phyloP scores from a whole-genome alignment of 257 asterid species.

The Fraxinus cuspidata region DNA sequence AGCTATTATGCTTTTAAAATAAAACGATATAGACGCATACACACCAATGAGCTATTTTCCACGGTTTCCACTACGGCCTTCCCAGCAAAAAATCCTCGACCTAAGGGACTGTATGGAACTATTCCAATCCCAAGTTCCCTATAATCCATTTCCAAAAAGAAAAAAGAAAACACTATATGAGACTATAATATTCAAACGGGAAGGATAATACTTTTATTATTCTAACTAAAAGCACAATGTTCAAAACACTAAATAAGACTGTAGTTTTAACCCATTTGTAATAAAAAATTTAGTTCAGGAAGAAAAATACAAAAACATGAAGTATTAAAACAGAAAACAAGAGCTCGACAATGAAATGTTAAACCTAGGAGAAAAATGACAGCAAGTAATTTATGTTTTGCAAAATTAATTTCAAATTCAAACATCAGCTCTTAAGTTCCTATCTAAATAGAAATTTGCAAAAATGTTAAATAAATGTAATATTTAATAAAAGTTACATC shows the following conservation, averaged over 20 bases:
- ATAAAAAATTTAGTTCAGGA: conserved; percentile 1
- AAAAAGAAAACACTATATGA: background rate
- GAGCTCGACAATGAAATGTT: background rate
- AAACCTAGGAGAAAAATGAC: background rate
- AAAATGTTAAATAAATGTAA: background rate
- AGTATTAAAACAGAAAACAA: background rate
- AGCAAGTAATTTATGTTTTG: background rate
- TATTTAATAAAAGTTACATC: background rate
- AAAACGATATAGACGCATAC: background rate
- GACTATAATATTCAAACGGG: background rate
- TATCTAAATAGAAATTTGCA: background rate
- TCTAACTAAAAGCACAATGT: background rate
- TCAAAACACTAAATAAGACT: background rate
- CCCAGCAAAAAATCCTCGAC: conserved; percentile 55
- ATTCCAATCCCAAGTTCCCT: conserved; percentile 70
- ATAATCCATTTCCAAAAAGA: conserved; percentile 12
- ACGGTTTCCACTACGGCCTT: conserved; percentile 48
- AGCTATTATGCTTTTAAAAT: background rate
- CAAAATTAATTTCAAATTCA: background rate
- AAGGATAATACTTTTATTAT: background rate
- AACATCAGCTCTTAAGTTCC: background rate
- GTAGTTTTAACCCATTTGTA: background rate
- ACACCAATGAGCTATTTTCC: conserved; percentile 48
- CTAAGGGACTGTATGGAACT: conserved; percentile 63
- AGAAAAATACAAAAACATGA: background rate